Percentiles rank a stretch among this genome's conserved stretches.
Conservation (phyloP, 176 grass and related monocot genomes). For the Saccharum officinarum region DNA sequence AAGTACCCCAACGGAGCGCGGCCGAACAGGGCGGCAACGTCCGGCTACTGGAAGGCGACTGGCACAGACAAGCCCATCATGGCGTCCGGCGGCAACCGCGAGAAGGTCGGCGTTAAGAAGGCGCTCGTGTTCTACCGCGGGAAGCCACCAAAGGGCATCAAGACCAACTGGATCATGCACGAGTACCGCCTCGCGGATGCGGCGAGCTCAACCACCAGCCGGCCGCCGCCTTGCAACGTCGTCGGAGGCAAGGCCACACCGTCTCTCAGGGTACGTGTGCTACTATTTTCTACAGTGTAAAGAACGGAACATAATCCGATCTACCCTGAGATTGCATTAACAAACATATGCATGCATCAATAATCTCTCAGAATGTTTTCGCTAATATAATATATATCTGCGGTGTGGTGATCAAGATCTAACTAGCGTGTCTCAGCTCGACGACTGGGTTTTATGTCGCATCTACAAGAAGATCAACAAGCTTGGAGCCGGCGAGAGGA, state of each 20-base stretch:
- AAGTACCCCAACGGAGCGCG: constrained; percentile 93
- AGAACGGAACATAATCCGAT: not conserved
- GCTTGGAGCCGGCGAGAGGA: constrained; percentile 10
- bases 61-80: constrained; percentile 92
- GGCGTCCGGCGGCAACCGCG: constrained; percentile 34
- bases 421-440: constrained; percentile 58
- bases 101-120: constrained; percentile 94
- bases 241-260: constrained; percentile 36
- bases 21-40: constrained; percentile 84
- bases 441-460: constrained; percentile 97
- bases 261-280: constrained; percentile 70
- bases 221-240: not conserved
- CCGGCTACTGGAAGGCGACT: constrained; percentile 97
- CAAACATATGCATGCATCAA: not conserved
- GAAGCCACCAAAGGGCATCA: constrained; percentile 68
- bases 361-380: not conserved
- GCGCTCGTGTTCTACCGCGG: constrained; percentile 94
- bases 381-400: not conserved
- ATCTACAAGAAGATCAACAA: constrained; percentile 97
- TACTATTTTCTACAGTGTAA: not conserved
- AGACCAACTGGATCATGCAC: constrained; percentile 99
- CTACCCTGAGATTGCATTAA: not conserved
- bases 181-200: constrained; percentile 82
- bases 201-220: constrained; percentile 12
- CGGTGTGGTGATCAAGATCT: constrained; percentile 28